These are phyloP conservation scores for Cucumis cinereus DNA, from an alignment of 306 rosid genomes.

Conservation along the genomic window DNA sequence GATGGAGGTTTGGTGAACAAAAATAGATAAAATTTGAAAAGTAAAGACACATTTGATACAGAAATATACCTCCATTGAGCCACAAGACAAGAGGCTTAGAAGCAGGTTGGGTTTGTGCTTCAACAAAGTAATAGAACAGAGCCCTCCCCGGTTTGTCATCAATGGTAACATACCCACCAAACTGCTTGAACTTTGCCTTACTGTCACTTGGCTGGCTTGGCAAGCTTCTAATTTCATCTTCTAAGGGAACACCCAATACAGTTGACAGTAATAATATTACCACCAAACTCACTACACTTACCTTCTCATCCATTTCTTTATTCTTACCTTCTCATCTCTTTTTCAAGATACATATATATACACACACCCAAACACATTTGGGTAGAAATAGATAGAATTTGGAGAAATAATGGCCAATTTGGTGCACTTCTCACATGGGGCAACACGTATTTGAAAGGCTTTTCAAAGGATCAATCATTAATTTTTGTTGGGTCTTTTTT, in stretches of 20 bases:
- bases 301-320: background rate
- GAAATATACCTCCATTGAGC: conserved; percentile 5
- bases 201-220: background rate
- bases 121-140: conserved; percentile 16
- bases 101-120: conserved; percentile 2
- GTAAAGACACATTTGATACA: background rate
- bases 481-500: no score
- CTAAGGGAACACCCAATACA: background rate
- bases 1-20: no score
- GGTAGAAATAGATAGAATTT: no score
- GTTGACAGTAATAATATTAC: background rate
- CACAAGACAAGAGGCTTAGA: conserved; percentile 4
- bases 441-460: no score
- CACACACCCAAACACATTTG: no score
- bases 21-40: background rate
- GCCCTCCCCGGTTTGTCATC: conserved; percentile 12
- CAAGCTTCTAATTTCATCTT: background rate
- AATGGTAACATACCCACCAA: conserved; percentile 5
- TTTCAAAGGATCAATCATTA: no score
- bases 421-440: no score
- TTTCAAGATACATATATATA: no score
- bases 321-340: no score
- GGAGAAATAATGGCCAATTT: no score
- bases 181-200: background rate
- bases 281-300: background rate